Percentiles rank a stretch among this genome's conserved stretches.
Evolutionary conservation across 2,329 filamentous ascomycete genomes (phyloP).

Genomic region (Colletotrichum higginsianum): DNA sequence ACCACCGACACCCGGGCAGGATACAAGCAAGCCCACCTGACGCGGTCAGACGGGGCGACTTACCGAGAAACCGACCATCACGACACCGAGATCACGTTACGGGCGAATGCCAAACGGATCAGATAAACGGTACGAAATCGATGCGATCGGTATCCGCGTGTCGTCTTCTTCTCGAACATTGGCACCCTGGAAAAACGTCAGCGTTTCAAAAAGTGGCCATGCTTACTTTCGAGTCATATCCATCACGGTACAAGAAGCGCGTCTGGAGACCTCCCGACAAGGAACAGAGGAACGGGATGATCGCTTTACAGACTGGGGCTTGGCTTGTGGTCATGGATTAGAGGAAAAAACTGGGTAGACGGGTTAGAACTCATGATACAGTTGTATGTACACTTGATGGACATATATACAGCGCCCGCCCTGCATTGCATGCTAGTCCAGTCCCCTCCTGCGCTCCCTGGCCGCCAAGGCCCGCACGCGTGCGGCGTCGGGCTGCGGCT

Average conservation of each 20-base stretch:
- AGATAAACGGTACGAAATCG: slow-evolving; percentile 27
- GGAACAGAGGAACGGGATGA: slow-evolving; percentile 15
- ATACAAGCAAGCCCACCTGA: slow-evolving; percentile 35
- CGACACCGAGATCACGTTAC: slow-evolving; percentile 27
- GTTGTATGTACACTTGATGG: slow-evolving; percentile 49
- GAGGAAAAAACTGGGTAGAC: slow-evolving; percentile 8
- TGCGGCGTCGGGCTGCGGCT: slow-evolving; percentile 57
- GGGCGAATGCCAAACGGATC: slow-evolving; percentile 21
- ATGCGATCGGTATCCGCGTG: slow-evolving; percentile 18
- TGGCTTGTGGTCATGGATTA: slow-evolving; percentile 7
- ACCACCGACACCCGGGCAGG: slow-evolving; percentile 9
- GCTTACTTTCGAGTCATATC: slow-evolving; percentile 4
- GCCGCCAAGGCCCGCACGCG: slow-evolving; percentile 59
- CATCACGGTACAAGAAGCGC: slow-evolving; percentile 3
- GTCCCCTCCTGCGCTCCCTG: slow-evolving; percentile 57
- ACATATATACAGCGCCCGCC: slow-evolving; percentile 57
- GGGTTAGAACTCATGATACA: slow-evolving; percentile 40
- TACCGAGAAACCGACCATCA: slow-evolving; percentile 25
- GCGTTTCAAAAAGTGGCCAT: not conserved
- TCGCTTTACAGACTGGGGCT: slow-evolving; percentile 8
- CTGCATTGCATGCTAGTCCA: slow-evolving; percentile 55
- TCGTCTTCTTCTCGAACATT: not conserved
- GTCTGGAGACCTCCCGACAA: slow-evolving; percentile 6
- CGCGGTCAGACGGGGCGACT: slow-evolving; percentile 28
- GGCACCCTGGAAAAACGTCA: slow-evolving; percentile 4